Base-by-base conservation (phyloP, 441 rosid genomes). In the Euphorbia corollata region DNA sequence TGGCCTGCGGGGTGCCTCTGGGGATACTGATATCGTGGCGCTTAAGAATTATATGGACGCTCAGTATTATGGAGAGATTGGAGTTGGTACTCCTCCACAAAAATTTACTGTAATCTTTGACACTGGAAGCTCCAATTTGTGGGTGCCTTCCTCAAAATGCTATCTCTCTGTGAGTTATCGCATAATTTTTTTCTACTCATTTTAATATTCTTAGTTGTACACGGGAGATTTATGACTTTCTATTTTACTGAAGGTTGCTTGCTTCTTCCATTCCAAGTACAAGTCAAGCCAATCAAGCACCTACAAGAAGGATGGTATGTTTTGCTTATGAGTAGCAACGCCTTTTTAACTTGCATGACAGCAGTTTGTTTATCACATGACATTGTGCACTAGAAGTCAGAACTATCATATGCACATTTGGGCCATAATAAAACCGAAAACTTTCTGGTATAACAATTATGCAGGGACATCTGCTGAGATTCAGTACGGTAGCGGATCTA, bases 141-240 rank as follows among this genome's bases (percentile, higher is more conserved):
- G 96, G 97, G 90, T 88, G 61, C 96, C 97, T 10, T 88, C 96
- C 12, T 76, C 86, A 6, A 84, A 87, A 71, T 90, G 92, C 73
- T 79, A 75, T 65, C 76, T 84, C 39, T 90, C 91, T 11, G 92
- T 88, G 70, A 83, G 91, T 79, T 56, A 45, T 2, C 0, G 45
- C 6, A 2, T 11, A 2, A 1, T 39, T 7, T 39, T 39, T 39
- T 39, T 39, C 4, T 2, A 13, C 50, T 45, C 41, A 0, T 36
- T 36, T 36, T 36, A 2, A 36, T 36, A 36, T 36, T 36, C 8
- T 45, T 0, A 0, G 50, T 30, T 15, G 19, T 6, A 23, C 13
- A 0, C 48, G 9, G 22, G 12, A 16, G 6, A 13, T 45, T 51
- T 13, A 43, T 43, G 69, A 34, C n/a, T 63, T 59, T 59, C 64